Evolutionary conservation across 192 early-diverging fungal species (phyloP), one percentile per base, ranked within the genome.

Genomic region (Backusella circina): DNA sequence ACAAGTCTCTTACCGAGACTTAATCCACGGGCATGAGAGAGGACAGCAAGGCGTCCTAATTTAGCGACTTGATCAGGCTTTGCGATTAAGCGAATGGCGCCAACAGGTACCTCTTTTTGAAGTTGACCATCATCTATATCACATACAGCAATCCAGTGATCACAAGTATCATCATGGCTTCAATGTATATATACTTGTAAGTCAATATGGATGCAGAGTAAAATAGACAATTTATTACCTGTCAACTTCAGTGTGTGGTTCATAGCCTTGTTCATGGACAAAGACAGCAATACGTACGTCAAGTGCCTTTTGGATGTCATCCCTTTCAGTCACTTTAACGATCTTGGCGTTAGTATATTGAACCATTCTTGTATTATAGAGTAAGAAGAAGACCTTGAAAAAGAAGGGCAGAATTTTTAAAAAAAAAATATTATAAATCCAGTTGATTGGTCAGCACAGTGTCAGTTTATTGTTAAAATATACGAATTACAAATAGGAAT

Each of bases 21-120:
- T 38, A 81, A 44, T 2, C 79, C 75, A 57, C 79, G 75, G 9
- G 75, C 79, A 1, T 76, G 68, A 13, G 26, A 28, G 38, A 74
- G 51, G 0, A 81, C 79, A 5, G 79, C 79, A 12, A 81, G 37
- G 13, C 79, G 75, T 13, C 75, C 75, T 7, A 81, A 35, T 51
- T 81, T 81, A 15, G 75, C 72, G 15, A 77, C 38, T 12, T 15
- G 36, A 37, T 77, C 68, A 1, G 70, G 44, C 36, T 77, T 30
- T 23, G 37, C 38, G 41, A 77, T 66, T 10, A 77, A 66, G 15
- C 79, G 72, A 32, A 81, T 37, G 13, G 75, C 77, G 5, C 79
- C 79, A 5, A 81, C 68, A 72, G 79, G 72, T 9, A 77, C 51
- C 13, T 23, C 15, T 8, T 70, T 10, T 31, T 70, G 26, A 16